phyloP scores from a whole-genome alignment of 179 eudicot genomes.

The Sideroxylon spinosum region DNA sequence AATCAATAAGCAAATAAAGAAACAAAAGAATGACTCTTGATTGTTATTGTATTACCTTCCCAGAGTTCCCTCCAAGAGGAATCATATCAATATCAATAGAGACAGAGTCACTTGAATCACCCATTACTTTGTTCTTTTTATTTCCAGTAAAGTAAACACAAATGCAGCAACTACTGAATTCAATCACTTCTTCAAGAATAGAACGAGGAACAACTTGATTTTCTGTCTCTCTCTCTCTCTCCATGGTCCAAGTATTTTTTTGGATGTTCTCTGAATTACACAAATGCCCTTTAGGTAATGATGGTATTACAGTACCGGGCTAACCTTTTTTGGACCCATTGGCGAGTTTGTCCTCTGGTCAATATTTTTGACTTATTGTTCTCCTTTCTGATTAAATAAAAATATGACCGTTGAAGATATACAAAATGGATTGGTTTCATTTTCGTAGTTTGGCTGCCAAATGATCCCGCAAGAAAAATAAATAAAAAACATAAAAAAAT shows the following conservation, averaged over 20 bases:
- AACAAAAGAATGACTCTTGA: not conserved
- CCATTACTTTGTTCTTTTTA: not conserved
- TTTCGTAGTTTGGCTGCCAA: no score
- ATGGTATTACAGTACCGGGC: not conserved
- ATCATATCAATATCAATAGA: not conserved
- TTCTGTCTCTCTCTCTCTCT: not conserved
- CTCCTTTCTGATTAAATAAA: not conserved
- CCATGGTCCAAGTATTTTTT: not conserved
- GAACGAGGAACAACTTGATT: not conserved
- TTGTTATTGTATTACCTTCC: not conserved
- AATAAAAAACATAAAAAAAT: no score
- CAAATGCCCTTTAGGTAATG: slow-evolving; percentile 1
- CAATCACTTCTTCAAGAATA: not conserved
- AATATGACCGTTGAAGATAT: slow-evolving; percentile 16
- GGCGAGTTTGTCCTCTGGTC: not conserved
- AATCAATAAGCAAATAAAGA: not conserved
- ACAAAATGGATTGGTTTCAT: no score
- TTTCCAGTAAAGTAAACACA: not conserved
- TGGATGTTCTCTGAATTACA: not conserved
- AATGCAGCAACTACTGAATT: not conserved
- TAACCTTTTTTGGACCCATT: not conserved
- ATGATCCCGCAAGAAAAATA: no score
- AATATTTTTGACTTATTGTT: not conserved
- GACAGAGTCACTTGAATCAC: slow-evolving; percentile 13
- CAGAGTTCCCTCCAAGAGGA: not conserved